Conservation (phyloP, 805 yeast species). For the Vanderwaltozyma tropicalis region DNA sequence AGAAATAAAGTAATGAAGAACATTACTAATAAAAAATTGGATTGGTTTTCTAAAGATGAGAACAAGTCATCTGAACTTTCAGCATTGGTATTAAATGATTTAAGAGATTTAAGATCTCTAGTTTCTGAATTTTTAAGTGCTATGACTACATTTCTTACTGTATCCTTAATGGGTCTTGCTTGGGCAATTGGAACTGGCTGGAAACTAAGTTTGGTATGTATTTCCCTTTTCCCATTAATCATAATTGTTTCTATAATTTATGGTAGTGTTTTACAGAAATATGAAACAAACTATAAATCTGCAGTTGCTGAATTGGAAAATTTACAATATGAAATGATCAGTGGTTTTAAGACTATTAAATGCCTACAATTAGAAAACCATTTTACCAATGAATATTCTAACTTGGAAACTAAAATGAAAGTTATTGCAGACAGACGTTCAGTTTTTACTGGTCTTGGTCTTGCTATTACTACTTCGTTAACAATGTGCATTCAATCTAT, state of each 20-base stretch:
- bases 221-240: slow-evolving; percentile 63
- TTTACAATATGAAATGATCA: slow-evolving; percentile 40
- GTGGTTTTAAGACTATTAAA: slow-evolving; percentile 54
- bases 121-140: slow-evolving; percentile 54
- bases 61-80: slow-evolving; percentile 43
- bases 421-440: slow-evolving; percentile 43
- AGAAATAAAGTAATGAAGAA: slow-evolving; percentile 40
- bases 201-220: slow-evolving; percentile 76
- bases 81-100: slow-evolving; percentile 67
- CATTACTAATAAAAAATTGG: slow-evolving; percentile 41
- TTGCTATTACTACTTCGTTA: slow-evolving; percentile 46
- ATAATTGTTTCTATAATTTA: slow-evolving; percentile 41
- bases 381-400: slow-evolving; percentile 34
- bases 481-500: slow-evolving; percentile 56
- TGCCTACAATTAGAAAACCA: slow-evolving; percentile 41
- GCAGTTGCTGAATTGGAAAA: slow-evolving; percentile 46
- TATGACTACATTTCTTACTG: slow-evolving; percentile 40
- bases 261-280: slow-evolving; percentile 39
- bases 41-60: slow-evolving; percentile 38
- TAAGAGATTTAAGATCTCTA: slow-evolving; percentile 62
- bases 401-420: slow-evolving; percentile 26
- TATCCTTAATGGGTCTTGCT: slow-evolving; percentile 49
- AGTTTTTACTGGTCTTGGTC: slow-evolving; percentile 53
- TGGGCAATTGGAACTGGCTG: slow-evolving; percentile 81
- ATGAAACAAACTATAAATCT: slow-evolving; percentile 53